A percentile compares a stretch with the other conserved stretches of the same genome.
Evolutionary conservation across 352 stramenopile species (phyloP).

Genomic region (Phytophthora boehmeriae): DNA sequence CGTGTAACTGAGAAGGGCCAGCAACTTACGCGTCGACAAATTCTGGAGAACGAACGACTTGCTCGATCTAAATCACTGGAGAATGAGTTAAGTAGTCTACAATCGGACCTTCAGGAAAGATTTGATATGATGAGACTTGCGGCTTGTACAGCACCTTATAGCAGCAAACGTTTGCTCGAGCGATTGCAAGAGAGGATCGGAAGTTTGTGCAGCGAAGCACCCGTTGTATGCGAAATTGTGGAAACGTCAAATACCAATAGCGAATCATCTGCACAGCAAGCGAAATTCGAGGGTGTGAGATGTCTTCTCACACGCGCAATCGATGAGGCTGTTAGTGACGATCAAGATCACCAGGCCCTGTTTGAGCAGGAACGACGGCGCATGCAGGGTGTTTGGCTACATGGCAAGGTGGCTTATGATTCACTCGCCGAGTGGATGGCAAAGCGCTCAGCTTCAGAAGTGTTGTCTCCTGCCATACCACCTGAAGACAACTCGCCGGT

Average conservation of each 20-base stretch:
- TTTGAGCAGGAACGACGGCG: slow-evolving; percentile 40
- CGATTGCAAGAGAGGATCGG: slow-evolving; percentile 34
- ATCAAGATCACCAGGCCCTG: slow-evolving; percentile 31
- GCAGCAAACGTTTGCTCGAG: slow-evolving; percentile 22
- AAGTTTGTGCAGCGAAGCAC: slow-evolving; percentile 44
- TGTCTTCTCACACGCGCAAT: slow-evolving; percentile 40
- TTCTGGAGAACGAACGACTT: slow-evolving; percentile 18
- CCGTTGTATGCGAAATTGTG: slow-evolving; percentile 47
- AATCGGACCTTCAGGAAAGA: slow-evolving; percentile 36
- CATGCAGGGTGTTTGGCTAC: slow-evolving; percentile 36
- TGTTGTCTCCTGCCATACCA: not conserved
- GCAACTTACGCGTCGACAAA: not conserved
- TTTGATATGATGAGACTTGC: slow-evolving; percentile 36
- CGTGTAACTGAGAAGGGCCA: slow-evolving; percentile 20
- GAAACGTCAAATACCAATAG: slow-evolving; percentile 7
- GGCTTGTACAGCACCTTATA: slow-evolving; percentile 44
- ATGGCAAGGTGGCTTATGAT: slow-evolving; percentile 36
- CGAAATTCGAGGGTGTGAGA: slow-evolving; percentile 27
- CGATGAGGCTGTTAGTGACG: slow-evolving; percentile 46
- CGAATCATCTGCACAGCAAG: not conserved
- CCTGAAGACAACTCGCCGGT: slow-evolving; percentile 1
- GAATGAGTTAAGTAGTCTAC: slow-evolving; percentile 26
- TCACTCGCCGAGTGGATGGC: slow-evolving; percentile 22
- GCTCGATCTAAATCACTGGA: slow-evolving; percentile 21
- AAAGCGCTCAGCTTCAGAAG: slow-evolving; percentile 6